Evolutionary conservation across 2,329 filamentous ascomycete species (phyloP), one percentile per base, ranked within the genome.

Genomic region (Fusarium udum): DNA sequence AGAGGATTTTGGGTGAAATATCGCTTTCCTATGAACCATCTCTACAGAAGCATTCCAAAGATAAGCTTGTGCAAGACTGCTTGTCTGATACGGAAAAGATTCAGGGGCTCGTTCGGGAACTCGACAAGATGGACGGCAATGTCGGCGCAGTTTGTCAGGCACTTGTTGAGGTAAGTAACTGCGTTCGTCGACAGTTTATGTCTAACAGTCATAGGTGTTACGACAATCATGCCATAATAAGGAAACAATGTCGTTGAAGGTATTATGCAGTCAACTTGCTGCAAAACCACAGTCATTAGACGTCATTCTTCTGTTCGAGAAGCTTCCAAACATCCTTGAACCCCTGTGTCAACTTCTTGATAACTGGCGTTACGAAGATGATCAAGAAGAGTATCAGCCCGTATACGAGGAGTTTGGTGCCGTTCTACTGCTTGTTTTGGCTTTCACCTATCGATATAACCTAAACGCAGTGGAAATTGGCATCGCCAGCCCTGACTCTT

Each of bases 111-210:
- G 90, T 98, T 45, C 89, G 91, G 43, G 94, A 97, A 77, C 86
- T 99, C 31, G 94, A 97, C 64, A 92, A 92, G 57, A 95, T 96
- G 88, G 94, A 97, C 77, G 95, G 95, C 3, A 98, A 98, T 80
- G 94, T 94, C 6, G 94, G 93, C 5, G 94, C 94, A 5, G 93
- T 97, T 24, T 93, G 92, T 57, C 91, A 92, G 68, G 95, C 95
- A 6, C 85, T 95, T 49, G 89, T 91, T 43, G 92, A 94, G 84
- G 91, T 92, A 80, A 75, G 85, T 62, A 6, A 22, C 16, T 7
- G 26, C 11, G 14, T 42, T 40, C 24, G 36, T 15, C 5, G 14
- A 16, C 11, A 39, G 11, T 22, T 7, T 24, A 22, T 9, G 14
- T 32, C 34, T 68, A 39, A 71, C 66, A 57, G 73, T n/a, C 18